Percentiles rank a stretch among this genome's conserved stretches.
These are phyloP conservation scores for Teratosphaeria gauchensis DNA, from an alignment of 2,329 filamentous ascomycete genomes.

Conservation along the genomic window DNA sequence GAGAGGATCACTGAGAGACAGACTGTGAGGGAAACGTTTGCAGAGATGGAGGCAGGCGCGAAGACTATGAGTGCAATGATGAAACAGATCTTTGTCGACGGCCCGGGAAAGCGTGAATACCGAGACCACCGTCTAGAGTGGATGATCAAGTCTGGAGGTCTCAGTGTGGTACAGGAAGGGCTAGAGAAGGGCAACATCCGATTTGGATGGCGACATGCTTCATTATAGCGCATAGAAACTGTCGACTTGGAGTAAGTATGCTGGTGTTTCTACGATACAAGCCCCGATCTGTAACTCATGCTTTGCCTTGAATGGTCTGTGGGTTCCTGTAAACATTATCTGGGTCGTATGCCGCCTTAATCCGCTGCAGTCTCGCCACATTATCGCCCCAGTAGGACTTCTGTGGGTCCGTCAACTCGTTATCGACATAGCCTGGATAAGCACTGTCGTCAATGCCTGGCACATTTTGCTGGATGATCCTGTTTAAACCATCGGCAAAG, in stretches of 20 bases:
- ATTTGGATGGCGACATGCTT: conserved; percentile 7
- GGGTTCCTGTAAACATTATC: conserved; percentile 17
- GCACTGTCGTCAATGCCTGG: conserved; percentile 8
- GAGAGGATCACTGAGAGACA: conserved; percentile 9
- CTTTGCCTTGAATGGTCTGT: conserved; percentile 4
- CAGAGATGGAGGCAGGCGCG: conserved; percentile 14
- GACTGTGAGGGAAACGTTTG: conserved; percentile 17
- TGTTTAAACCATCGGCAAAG: conserved; percentile 2
- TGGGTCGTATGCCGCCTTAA: conserved; percentile 26
- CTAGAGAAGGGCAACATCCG: conserved; percentile 15
- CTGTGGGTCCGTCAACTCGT: conserved; percentile 21
- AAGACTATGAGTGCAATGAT: conserved; percentile 9
- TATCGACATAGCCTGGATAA: conserved; percentile 16
- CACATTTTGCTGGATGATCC: neutral
- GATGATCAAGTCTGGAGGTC: conserved; percentile 16
- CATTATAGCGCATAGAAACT: neutral
- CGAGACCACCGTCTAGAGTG: conserved; percentile 17
- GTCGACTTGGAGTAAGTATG: neutral
- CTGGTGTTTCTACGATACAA: neutral
- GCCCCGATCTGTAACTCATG: neutral
- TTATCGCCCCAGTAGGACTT: conserved; percentile 24
- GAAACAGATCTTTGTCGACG: conserved; percentile 4
- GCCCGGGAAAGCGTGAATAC: conserved; percentile 13
- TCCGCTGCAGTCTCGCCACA: conserved; percentile 17
- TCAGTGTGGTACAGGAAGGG: conserved; percentile 14